Percentiles rank a stretch among this genome's conserved stretches.
Conservation (phyloP, 2,329 filamentous ascomycete genomes). For the Venturia oleaginea region DNA sequence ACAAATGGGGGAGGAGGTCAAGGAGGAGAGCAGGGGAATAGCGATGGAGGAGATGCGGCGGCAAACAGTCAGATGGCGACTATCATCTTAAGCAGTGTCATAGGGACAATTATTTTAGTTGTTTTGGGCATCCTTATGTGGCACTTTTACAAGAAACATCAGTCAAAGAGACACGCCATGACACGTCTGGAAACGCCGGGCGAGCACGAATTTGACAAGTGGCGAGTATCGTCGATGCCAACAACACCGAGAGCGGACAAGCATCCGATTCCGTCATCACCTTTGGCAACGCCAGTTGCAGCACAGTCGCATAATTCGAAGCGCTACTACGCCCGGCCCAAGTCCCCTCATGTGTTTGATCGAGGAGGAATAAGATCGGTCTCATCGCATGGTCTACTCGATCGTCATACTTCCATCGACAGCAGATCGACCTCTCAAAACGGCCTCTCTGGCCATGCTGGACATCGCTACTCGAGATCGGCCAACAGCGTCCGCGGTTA, state of each 20-base stretch:
- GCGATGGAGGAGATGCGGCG: neutral
- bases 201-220: slow-evolving; percentile 1
- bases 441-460: neutral
- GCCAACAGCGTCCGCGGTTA: neutral
- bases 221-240: neutral
- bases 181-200: neutral
- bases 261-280: neutral
- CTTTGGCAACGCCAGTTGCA: neutral
- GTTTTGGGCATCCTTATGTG: neutral
- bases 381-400: neutral
- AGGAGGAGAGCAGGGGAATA: neutral
- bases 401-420: neutral
- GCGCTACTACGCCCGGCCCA: neutral
- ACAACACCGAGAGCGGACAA: neutral
- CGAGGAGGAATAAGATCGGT: neutral
- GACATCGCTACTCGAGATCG: neutral
- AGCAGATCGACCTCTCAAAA: neutral
- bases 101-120: neutral
- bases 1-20: neutral
- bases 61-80: neutral
- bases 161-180: neutral
- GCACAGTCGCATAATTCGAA: neutral
- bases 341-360: neutral
- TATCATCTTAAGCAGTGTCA: neutral
- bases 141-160: neutral